Evolutionary conservation across 805 yeast species (phyloP).

Genomic region (Saturnispora sanitii): DNA sequence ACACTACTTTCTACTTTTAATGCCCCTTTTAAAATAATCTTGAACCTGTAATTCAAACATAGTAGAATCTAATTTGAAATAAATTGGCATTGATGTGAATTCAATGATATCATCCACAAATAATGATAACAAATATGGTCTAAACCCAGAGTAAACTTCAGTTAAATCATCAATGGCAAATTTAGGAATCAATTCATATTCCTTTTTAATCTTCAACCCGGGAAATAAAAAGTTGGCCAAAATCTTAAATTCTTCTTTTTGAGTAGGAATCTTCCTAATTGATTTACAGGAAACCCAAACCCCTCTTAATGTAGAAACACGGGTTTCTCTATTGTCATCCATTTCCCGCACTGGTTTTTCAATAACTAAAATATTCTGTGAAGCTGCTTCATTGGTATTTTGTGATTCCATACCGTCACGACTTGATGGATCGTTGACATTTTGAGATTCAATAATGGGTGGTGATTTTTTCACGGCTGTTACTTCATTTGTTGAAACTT

Average conservation of each 20-base stretch:
- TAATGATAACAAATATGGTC: conserved; percentile 16
- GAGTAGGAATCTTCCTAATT: conserved; percentile 13
- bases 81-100: conserved; percentile 17
- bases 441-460: too few relatives aligned
- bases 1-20: too few relatives aligned
- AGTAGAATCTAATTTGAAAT: conserved; percentile 16
- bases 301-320: conserved; percentile 10
- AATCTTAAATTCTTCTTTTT: conserved; percentile 13
- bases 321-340: conserved; percentile 6
- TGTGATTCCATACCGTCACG: too few relatives aligned
- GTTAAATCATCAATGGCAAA: conserved; percentile 7
- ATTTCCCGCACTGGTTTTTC: neutral
- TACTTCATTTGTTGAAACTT: too few relatives aligned
- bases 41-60: conserved; percentile 19
- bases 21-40: conserved; percentile 8
- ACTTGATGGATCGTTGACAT: too few relatives aligned
- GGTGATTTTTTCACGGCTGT: too few relatives aligned
- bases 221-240: conserved; percentile 16
- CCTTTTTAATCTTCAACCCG: conserved; percentile 7
- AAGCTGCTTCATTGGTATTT: too few relatives aligned
- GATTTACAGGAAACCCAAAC: conserved; percentile 9
- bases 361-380: neutral
- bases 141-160: conserved; percentile 14
- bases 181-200: conserved; percentile 3
- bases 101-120: conserved; percentile 15